These are phyloP conservation scores for Alloteropsis semialata DNA, from an alignment of 176 grass and related monocot species.

Conservation along the genomic window DNA sequence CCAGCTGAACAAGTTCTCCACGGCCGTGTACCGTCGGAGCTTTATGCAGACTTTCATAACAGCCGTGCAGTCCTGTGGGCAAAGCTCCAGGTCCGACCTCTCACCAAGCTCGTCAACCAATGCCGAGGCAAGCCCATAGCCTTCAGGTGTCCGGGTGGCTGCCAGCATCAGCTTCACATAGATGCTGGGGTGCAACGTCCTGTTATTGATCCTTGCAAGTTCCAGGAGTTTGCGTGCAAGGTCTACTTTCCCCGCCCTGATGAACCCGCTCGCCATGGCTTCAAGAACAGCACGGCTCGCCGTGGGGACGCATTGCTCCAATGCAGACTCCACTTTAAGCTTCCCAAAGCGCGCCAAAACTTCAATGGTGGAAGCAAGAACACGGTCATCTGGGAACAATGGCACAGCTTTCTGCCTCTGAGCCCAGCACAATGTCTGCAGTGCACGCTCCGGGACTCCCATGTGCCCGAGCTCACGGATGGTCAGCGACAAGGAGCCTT, in stretches of 20 bases:
- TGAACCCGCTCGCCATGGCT: constrained; percentile 69
- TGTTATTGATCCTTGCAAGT: constrained; percentile 50
- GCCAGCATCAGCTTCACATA: constrained; percentile 66
- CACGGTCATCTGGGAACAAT: constrained; percentile 68
- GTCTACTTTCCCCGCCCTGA: constrained; percentile 50
- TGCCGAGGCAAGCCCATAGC: constrained; percentile 57
- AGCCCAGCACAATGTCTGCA: constrained; percentile 78
- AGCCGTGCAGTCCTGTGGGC: constrained; percentile 58
- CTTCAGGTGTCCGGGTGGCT: constrained; percentile 51
- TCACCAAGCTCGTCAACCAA: constrained; percentile 62
- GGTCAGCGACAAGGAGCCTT: constrained; percentile 79
- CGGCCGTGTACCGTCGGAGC: constrained; percentile 48
- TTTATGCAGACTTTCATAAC: constrained; percentile 89
- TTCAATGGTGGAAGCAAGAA: constrained; percentile 60
- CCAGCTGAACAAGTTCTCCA: constrained; percentile 85
- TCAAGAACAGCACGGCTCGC: constrained; percentile 70
- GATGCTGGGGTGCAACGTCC: constrained; percentile 52
- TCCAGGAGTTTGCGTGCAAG: constrained; percentile 59
- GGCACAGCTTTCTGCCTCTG: constrained; percentile 40
- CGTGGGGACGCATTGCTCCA: constrained; percentile 53
- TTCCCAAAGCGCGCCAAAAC: constrained; percentile 58
- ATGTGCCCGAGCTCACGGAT: constrained; percentile 86
- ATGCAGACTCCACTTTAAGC: constrained; percentile 40
- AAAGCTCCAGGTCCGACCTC: constrained; percentile 50
- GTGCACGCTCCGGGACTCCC: constrained; percentile 57